phyloP scores from a whole-genome alignment of 257 asterid species.

The Jacaranda copaia region DNA sequence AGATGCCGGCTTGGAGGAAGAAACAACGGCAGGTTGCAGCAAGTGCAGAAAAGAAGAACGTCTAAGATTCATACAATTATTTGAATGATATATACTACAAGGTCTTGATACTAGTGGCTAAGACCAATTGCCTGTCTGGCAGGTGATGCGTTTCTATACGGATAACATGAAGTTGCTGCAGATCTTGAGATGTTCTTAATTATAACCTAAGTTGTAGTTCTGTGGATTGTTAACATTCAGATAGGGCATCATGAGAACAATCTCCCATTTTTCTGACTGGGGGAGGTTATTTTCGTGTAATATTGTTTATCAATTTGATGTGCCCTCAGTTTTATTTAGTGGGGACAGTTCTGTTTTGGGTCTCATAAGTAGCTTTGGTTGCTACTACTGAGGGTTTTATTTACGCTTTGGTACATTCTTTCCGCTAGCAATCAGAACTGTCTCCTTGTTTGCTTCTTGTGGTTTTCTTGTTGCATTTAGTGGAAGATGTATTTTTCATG shows the following conservation, averaged over 20 bases:
- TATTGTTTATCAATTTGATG: background rate
- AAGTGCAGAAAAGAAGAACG: constrained; percentile 62
- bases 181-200: background rate
- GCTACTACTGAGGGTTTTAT: background rate
- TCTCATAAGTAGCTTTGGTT: background rate
- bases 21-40: constrained; percentile 69
- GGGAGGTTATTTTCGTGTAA: constrained; percentile 11
- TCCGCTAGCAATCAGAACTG: too few relatives aligned
- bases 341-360: constrained; percentile 36
- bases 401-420: too few relatives aligned
- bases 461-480: too few relatives aligned
- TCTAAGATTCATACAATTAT: constrained; percentile 24
- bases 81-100: background rate
- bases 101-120: constrained; percentile 10
- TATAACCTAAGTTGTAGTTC: background rate
- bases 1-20: constrained; percentile 94
- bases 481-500: too few relatives aligned
- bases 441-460: too few relatives aligned
- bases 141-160: background rate
- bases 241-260: constrained; percentile 28
- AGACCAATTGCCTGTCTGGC: too few relatives aligned
- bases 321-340: constrained; percentile 2
- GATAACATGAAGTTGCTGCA: constrained; percentile 30
- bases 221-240: constrained; percentile 6
- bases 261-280: constrained; percentile 21